Evolutionary conservation across 2,329 filamentous ascomycete genomes (phyloP).

Genomic region (Curvularia sp.): DNA sequence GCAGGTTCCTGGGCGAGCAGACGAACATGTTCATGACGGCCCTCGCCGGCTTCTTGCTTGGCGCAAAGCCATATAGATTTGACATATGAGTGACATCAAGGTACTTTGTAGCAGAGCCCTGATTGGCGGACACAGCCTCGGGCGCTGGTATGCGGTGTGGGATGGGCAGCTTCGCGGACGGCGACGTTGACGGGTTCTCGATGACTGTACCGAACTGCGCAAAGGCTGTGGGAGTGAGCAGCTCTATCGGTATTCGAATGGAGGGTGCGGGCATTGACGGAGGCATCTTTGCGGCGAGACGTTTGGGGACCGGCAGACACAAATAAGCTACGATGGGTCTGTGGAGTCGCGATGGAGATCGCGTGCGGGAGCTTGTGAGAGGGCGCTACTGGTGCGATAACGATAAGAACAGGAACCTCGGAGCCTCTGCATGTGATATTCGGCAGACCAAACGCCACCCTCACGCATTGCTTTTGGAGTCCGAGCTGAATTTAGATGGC

Average conservation of each 20-base stretch:
- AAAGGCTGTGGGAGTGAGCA: conserved; percentile 74
- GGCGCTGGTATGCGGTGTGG: conserved; percentile 56
- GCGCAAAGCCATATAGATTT: conserved; percentile 72
- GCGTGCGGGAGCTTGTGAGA: conserved; percentile 25
- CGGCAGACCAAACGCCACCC: not conserved
- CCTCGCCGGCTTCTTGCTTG: conserved; percentile 63
- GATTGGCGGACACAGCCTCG: conserved; percentile 71
- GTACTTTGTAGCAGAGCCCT: conserved; percentile 88
- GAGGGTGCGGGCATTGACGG: conserved; percentile 50
- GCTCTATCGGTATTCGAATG: conserved; percentile 63
- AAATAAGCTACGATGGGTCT: conserved; percentile 8
- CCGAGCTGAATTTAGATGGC: not conserved
- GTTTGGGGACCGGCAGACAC: conserved; percentile 2
- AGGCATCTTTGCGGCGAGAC: conserved; percentile 41
- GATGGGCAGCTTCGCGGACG: conserved; percentile 51
- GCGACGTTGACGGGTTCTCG: conserved; percentile 69
- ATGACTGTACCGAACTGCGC: conserved; percentile 83
- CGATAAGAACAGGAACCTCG: conserved; percentile 11
- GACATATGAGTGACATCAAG: conserved; percentile 75
- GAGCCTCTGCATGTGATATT: not conserved
- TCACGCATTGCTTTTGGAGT: not conserved
- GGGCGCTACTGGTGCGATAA: conserved; percentile 21
- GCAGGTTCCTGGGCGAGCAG: conserved; percentile 71
- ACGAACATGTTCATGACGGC: conserved; percentile 88
- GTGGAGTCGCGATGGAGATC: conserved; percentile 15